Base-by-base conservation (phyloP, 2,329 filamentous ascomycete species). In the Hymenoscyphus linearis region DNA sequence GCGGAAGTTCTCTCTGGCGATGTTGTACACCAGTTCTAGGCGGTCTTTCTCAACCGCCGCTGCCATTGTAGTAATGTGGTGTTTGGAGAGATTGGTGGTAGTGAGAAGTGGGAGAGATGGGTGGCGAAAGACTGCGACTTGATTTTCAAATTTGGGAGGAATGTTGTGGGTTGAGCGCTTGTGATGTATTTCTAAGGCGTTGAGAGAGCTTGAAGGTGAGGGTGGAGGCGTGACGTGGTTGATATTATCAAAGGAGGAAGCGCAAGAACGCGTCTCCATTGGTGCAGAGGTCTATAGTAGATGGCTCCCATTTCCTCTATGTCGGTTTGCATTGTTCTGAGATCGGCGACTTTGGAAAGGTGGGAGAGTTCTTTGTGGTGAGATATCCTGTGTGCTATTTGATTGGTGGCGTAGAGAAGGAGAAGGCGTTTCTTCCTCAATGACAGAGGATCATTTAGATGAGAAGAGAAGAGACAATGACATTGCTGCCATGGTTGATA, bases 11-110 rank as follows among this genome's bases (percentile, higher is more conserved):
- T 61, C 47, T 7, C 61, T 62, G 0, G 52, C 56, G 10, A 66
- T 58, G 13, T 63, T 65, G 60, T 67, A 68, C 27, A 67, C 58
- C 13, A 67, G 44, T 27, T 54, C 16, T 4, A 37, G 7, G 7
- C 34, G 31, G 14, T 34, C 26, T 13, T 26, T 27, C 10, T 54
- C 18, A 14, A 16, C 7, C 6, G 14, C 35, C 16, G 26, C 18
- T 50, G n/a, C 31, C 12, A n/a, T 27, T n/a, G 18, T 31, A n/a
- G n/a, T n/a, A n/a, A n/a, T 22, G 18, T 58, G 44, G 13, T 10
- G 26, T 12, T 36, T 35, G 26, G 34, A 27, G 44, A 52, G 40
- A 27, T 35, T n/a, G 22, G 37, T 36, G 26, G 22, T 22, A 16
- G 16, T 37, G 9, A 27, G 27, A 6, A 35, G 35, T 9, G 37